phyloP scores from a whole-genome alignment of 805 yeast species.

The Komagataella populi region DNA sequence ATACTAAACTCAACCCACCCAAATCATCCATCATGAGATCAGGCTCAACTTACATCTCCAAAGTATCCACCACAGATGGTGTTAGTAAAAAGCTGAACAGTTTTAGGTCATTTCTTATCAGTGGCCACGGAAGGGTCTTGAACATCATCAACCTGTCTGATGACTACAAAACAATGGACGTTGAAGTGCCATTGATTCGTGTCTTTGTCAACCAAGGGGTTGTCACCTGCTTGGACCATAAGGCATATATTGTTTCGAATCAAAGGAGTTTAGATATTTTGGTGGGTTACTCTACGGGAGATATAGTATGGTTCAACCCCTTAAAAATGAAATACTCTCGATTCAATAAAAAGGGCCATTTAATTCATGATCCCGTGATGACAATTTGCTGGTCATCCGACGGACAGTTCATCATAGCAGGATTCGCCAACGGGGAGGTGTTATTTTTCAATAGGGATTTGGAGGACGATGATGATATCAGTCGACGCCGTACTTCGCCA shows the following conservation, averaged over 20 bases:
- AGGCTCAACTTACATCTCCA: slow-evolving; percentile 21
- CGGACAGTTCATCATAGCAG: slow-evolving; percentile 38
- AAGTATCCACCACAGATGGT: slow-evolving; percentile 16
- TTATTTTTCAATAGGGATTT: slow-evolving; percentile 33
- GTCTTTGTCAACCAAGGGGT: slow-evolving; percentile 23
- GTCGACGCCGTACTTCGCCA: not conserved
- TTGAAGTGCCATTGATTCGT: slow-evolving; percentile 28
- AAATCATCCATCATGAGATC: slow-evolving; percentile 15
- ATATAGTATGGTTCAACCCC: slow-evolving; percentile 47
- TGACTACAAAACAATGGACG: slow-evolving; percentile 24
- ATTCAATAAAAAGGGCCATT: slow-evolving; percentile 34
- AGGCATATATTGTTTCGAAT: slow-evolving; percentile 10
- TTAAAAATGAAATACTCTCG: slow-evolving; percentile 31
- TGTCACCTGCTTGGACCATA: slow-evolving; percentile 24
- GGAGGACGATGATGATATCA: slow-evolving; percentile 25
- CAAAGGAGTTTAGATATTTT: slow-evolving; percentile 33
- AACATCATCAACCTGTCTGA: slow-evolving; percentile 28
- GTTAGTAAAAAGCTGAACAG: slow-evolving; percentile 14
- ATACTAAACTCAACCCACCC: slow-evolving; percentile 14
- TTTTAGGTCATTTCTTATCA: slow-evolving; percentile 20
- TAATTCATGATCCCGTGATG: slow-evolving; percentile 26
- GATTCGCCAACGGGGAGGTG: slow-evolving; percentile 51
- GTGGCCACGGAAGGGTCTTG: slow-evolving; percentile 35
- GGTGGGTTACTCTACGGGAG: slow-evolving; percentile 58
- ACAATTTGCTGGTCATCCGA: slow-evolving; percentile 33